phyloP scores from a whole-genome alignment of 2,329 filamentous ascomycete genomes.

The Botrytis squamosa region DNA sequence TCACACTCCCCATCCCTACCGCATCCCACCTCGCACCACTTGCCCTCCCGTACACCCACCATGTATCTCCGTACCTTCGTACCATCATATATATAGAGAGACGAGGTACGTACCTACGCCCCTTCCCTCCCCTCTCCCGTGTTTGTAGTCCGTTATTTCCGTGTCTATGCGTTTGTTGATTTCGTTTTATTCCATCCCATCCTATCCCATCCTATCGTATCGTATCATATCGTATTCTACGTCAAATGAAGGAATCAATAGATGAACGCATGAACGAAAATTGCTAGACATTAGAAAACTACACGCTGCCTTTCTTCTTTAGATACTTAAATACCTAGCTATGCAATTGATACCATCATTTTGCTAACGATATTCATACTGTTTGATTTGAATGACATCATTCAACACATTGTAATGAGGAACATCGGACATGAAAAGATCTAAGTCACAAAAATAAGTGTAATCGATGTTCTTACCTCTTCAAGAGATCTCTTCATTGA shows the following conservation, averaged over 20 bases:
- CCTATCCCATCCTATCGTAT: not conserved
- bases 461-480: no score
- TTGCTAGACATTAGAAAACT: not conserved
- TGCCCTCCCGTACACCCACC: not conserved
- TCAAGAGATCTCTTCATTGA: no score
- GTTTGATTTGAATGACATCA: not conserved
- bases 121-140: not conserved
- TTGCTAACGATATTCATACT: not conserved
- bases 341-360: not conserved
- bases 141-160: not conserved
- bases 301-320: not conserved
- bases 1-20: not conserved
- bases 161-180: not conserved
- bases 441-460: no score
- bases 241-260: not conserved
- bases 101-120: slow-evolving; percentile 15
- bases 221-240: not conserved
- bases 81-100: slow-evolving; percentile 17
- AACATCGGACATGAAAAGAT: no score
- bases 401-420: not conserved
- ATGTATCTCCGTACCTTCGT: not conserved
- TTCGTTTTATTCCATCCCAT: no score
- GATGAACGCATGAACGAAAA: not conserved
- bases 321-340: not conserved
- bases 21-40: not conserved